These are phyloP conservation scores for Dentipellis fragilis DNA, from an alignment of 768 basidiomycete species.

Conservation along the genomic window DNA sequence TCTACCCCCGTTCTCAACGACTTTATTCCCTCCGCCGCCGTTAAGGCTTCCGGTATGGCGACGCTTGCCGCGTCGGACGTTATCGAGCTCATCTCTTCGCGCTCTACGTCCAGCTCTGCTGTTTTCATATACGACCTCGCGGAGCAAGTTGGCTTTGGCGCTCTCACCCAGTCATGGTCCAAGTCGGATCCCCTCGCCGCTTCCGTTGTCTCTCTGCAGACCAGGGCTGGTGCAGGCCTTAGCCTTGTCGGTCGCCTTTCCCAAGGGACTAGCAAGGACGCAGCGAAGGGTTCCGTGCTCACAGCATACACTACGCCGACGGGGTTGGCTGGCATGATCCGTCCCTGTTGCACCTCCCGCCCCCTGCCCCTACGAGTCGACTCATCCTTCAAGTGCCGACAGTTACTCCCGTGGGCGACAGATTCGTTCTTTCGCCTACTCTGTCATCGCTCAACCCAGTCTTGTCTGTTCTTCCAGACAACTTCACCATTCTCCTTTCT, in stretches of 20 bases:
- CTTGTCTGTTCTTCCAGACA: conserved; percentile 50
- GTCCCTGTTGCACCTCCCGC: conserved; percentile 63
- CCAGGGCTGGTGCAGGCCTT: conserved; percentile 76
- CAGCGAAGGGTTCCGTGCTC: conserved; percentile 45
- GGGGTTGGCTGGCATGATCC: conserved; percentile 80
- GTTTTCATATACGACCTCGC: conserved; percentile 81
- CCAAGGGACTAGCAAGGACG: conserved; percentile 67
- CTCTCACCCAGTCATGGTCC: conserved; percentile 58
- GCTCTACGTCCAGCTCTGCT: conserved; percentile 42
- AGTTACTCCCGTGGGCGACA: conserved; percentile 53
- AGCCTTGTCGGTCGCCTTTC: conserved; percentile 71
- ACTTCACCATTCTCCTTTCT: conserved; percentile 68
- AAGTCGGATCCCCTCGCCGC: conserved; percentile 31
- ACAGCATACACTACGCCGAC: conserved; percentile 76
- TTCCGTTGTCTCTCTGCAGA: conserved; percentile 63
- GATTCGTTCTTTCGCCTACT: conserved; percentile 67
- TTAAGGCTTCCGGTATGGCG: conserved; percentile 2
- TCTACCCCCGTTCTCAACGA: conserved; percentile 19
- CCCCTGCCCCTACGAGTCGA: conserved; percentile 49
- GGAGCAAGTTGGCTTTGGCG: conserved; percentile 75
- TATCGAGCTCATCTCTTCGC: conserved; percentile 62
- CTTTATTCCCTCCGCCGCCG: conserved; percentile 15
- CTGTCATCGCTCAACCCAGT: conserved; percentile 56
- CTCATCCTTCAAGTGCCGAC: conserved; percentile 80
- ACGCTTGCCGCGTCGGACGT: conserved; percentile 45